Conservation (phyloP, 805 yeast genomes). For the Yamadazyma olivae region DNA sequence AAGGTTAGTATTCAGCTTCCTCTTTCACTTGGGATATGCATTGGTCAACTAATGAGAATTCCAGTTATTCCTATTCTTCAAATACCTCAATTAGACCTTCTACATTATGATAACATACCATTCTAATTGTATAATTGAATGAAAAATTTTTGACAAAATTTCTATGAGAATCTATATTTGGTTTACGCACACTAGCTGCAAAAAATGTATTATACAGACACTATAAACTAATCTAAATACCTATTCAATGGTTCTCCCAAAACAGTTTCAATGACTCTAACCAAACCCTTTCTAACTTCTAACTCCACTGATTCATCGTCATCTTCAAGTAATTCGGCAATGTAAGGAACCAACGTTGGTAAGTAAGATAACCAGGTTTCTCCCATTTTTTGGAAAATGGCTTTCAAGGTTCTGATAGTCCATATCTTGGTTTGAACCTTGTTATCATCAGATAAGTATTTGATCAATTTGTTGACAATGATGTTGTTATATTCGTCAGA, state of each 20-base stretch:
- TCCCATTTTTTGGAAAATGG: constrained; percentile 85
- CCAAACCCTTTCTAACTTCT: constrained; percentile 88
- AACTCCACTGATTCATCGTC: constrained; percentile 89
- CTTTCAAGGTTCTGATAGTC: constrained; percentile 77
- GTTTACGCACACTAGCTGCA: neutral
- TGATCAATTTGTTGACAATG: constrained; percentile 43
- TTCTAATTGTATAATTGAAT: constrained; percentile 1
- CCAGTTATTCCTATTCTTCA: neutral
- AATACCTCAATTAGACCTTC: neutral
- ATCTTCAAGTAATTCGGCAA: constrained; percentile 93
- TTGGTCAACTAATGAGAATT: too few species aligned
- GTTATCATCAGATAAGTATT: constrained; percentile 44
- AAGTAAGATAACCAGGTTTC: constrained; percentile 89
- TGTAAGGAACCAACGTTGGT: constrained; percentile 92
- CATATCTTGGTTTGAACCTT: constrained; percentile 73
- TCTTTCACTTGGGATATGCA: too few species aligned
- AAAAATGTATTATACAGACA: constrained; percentile 1
- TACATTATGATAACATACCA: constrained; percentile 10
- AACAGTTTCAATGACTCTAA: constrained; percentile 86
- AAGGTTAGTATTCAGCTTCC: constrained; percentile 10
- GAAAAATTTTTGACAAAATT: neutral
- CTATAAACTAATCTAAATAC: constrained; percentile 47
- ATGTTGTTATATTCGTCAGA: constrained; percentile 70
- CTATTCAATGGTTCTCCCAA: constrained; percentile 93
- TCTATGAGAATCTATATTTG: neutral